Percentiles rank a stretch among this genome's conserved stretches.
phyloP scores from a whole-genome alignment of 75 land plant species.

The Cryptomeria japonica region DNA sequence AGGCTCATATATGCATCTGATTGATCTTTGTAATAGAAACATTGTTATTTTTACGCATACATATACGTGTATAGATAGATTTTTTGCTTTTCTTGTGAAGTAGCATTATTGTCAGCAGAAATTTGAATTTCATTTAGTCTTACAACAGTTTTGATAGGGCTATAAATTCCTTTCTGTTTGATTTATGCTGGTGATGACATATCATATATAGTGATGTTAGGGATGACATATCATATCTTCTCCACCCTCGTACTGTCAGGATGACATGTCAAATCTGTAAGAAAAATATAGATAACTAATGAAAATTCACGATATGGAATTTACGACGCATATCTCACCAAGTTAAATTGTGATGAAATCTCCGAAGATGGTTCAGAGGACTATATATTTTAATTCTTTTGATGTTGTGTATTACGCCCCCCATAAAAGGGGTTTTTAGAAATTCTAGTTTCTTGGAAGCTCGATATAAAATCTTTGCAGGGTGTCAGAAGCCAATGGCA shows the following conservation, averaged over 20 bases:
- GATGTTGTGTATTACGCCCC: not conserved
- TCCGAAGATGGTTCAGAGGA: not conserved
- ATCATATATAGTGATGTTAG: not conserved
- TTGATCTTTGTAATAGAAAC: not conserved
- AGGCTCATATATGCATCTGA: conserved; percentile 1
- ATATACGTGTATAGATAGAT: not conserved
- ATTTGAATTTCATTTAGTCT: not conserved
- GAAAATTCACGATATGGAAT: not conserved
- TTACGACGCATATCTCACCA: not conserved
- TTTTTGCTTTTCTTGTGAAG: not conserved
- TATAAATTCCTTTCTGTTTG: not conserved
- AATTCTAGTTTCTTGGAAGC: too few species aligned
- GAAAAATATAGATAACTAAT: not conserved
- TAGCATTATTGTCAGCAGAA: not conserved
- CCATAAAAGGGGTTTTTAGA: too few species aligned
- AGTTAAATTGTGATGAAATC: not conserved
- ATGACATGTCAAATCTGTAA: not conserved
- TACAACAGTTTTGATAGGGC: not conserved
- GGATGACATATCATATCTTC: not conserved
- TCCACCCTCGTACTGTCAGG: not conserved
- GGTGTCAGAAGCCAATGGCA: not conserved
- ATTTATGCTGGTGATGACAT: too few species aligned
- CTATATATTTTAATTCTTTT: not conserved
- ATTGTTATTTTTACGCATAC: not conserved
- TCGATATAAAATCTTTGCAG: too few species aligned